Conservation (phyloP, 345 rosid genomes). For the Garcia nutans region DNA sequence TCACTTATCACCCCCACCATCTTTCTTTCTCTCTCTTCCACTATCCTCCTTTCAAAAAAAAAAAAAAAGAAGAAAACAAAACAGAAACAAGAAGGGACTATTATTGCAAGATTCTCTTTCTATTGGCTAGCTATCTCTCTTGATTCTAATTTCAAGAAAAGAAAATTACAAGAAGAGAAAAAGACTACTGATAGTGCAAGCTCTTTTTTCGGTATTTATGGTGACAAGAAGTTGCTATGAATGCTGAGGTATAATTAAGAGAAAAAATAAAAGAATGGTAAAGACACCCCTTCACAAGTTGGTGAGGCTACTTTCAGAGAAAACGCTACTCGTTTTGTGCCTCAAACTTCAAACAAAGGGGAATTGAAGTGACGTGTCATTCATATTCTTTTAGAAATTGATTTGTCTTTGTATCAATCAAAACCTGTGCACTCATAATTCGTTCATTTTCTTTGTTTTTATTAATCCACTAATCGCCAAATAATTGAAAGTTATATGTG, state of each 20-base stretch:
- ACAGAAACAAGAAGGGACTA: too few relatives aligned
- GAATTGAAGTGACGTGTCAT: conserved; percentile 24
- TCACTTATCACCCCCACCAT: conserved; percentile 19
- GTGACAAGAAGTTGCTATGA: neutral
- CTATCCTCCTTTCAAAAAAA: neutral
- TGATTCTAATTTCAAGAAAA: too few relatives aligned
- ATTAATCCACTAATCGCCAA: neutral
- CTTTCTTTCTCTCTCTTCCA: conserved; percentile 6
- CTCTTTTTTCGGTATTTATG: neutral
- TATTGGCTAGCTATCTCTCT: neutral
- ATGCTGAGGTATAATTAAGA: neutral
- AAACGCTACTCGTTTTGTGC: conserved; percentile 58
- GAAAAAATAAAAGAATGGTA: neutral
- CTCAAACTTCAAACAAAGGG: conserved; percentile 37
- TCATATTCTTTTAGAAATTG: neutral
- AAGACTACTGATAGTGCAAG: too few relatives aligned
- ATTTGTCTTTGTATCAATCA: neutral
- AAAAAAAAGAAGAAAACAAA: neutral
- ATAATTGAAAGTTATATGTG: conserved; percentile 5
- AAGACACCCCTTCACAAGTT: conserved; percentile 46
- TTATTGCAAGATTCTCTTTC: neutral
- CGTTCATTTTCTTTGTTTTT: neutral
- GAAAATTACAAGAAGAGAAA: too few relatives aligned
- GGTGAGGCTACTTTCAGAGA: conserved; percentile 52
- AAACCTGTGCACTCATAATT: neutral